Evolutionary conservation across 2,329 filamentous ascomycete genomes (phyloP), one percentile per base, ranked within the genome.

Genomic region (Pezicula neosporulosa): DNA sequence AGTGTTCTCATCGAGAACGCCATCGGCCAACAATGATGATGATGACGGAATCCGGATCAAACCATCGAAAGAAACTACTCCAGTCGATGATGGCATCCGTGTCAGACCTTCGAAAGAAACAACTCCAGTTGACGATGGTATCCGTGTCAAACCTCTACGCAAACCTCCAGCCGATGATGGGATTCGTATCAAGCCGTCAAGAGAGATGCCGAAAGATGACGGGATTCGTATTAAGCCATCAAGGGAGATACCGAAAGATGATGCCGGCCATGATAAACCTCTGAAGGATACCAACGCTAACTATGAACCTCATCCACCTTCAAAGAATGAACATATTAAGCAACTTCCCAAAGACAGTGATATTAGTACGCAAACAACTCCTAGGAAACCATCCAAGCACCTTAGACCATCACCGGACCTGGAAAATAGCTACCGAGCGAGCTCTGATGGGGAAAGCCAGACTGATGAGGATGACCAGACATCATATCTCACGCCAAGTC

Each of bases 61-160:
- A 56, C 58, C 60, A 15, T 50, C 51, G 2, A 52, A 52, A 42
- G 41, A 61, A 8, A 55, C 38, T 27, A 47, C 44, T 7, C 57
- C 48, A 24, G 45, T 43, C 15, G 63, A 66, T 24, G 67, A 70
- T 52, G 60, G 66, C 3, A 66, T 66, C 27, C 60, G 65, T 8
- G 57, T 66, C 36, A 64, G 53, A 41, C 60, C 65, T 24, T 50
- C 42, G 57, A 37, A 50, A 54, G 44, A 46, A 55, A 38, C 61
- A 27, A 47, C 49, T 46, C 57, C 49, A 43, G 58, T 53, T 9
- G 67, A 73, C 50, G 71, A 75, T 51, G 74, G 74, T 2, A 76
- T 68, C 38, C 63, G 65, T 9, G 58, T 66, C 36, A 64, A 54
- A 41, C 60, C 65, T 24, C 42, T 58, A 36, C 49, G 53, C 44